These are phyloP conservation scores for Candida chauliodis DNA, from an alignment of 805 yeast species.

Conservation along the genomic window DNA sequence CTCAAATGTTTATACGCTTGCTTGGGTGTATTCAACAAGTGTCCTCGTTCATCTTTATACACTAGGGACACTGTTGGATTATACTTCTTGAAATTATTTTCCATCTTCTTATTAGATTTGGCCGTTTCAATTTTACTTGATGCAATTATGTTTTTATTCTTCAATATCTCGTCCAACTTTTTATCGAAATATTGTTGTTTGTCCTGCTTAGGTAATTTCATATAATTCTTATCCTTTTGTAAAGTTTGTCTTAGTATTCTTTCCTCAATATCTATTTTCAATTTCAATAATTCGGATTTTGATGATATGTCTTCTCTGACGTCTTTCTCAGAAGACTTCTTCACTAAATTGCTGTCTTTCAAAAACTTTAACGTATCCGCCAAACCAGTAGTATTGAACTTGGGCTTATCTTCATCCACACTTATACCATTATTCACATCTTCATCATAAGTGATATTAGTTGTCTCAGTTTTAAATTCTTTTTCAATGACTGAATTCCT, in stretches of 20 bases:
- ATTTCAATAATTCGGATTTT: constrained; percentile 27
- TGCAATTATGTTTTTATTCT: constrained; percentile 21
- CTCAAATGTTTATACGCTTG: constrained; percentile 77
- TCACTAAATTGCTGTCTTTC: constrained; percentile 18
- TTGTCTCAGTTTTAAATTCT: not conserved
- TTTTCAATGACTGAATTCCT: not conserved
- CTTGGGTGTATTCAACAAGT: constrained; percentile 48
- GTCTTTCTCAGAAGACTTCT: constrained; percentile 13
- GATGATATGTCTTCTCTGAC: constrained; percentile 20
- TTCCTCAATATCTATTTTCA: constrained; percentile 31
- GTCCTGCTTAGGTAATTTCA: constrained; percentile 25
- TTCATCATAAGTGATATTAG: not conserved
- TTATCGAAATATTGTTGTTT: constrained; percentile 22
- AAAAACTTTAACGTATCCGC: constrained; percentile 28
- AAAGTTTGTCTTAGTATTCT: constrained; percentile 28
- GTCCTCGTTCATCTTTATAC: constrained; percentile 65
- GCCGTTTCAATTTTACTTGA: not conserved
- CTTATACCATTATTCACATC: not conserved
- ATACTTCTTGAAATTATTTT: constrained; percentile 23
- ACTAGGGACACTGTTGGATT: constrained; percentile 50
- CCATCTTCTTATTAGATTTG: not conserved
- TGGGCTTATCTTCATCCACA: constrained; percentile 10
- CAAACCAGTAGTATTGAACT: constrained; percentile 17
- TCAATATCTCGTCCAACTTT: constrained; percentile 27
- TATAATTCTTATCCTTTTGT: constrained; percentile 21